phyloP scores from a whole-genome alignment of 139 green algal species.

The Spirogloea muscicola region DNA sequence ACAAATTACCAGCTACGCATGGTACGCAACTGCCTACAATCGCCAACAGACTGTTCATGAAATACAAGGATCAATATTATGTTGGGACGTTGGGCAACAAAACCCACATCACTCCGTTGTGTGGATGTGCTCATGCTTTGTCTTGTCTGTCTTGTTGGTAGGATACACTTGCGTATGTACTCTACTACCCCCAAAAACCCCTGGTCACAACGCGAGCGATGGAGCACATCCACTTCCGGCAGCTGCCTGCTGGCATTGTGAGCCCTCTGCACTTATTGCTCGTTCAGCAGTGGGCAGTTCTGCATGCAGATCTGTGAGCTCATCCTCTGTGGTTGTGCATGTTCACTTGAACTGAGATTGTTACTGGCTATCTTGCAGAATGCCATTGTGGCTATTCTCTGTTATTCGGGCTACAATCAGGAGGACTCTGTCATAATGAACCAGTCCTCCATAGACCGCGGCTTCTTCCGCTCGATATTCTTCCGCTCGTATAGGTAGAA shows the following conservation, averaged over 20 bases:
- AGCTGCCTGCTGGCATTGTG: slow-evolving; percentile 63
- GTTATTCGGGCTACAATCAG: slow-evolving; percentile 99
- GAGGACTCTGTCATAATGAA: slow-evolving; percentile 91
- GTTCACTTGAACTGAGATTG: not conserved
- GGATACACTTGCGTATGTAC: slow-evolving; percentile 70
- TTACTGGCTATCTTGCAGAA: slow-evolving; percentile 57
- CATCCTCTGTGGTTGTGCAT: not conserved
- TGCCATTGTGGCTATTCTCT: slow-evolving; percentile 92
- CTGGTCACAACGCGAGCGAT: slow-evolving; percentile 66
- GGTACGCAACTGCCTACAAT: slow-evolving; percentile 11
- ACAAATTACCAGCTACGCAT: slow-evolving; percentile 75
- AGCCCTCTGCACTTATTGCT: not conserved
- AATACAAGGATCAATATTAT: not conserved
- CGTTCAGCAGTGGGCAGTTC: not conserved
- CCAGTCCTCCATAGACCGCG: slow-evolving; percentile 84
- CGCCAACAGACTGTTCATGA: too few species aligned
- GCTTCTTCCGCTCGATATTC: slow-evolving; percentile 95
- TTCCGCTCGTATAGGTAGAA: slow-evolving; percentile 70
- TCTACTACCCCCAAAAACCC: slow-evolving; percentile 96
- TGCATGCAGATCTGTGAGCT: not conserved
- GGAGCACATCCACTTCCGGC: slow-evolving; percentile 61
- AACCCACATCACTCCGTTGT: not conserved
- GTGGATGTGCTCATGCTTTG: not conserved
- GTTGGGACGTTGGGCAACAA: not conserved
- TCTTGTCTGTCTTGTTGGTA: slow-evolving; percentile 5